These are phyloP conservation scores for Pouteria glomerata DNA, from an alignment of 148 eudicot species.

Conservation along the genomic window DNA sequence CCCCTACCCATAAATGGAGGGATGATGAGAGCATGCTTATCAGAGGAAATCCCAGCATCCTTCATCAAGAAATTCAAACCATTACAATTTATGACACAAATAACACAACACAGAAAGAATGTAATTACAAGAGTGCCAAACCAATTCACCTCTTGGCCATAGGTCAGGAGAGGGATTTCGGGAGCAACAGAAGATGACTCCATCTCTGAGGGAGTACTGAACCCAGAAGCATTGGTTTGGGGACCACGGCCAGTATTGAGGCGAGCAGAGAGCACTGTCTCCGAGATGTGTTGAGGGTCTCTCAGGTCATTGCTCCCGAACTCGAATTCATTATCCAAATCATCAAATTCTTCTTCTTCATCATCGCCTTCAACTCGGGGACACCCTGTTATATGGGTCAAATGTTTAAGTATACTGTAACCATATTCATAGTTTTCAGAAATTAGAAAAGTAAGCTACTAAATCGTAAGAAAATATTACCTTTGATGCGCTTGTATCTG, in stretches of 20 bases:
- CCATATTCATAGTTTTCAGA: no score
- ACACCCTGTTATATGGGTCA: slow-evolving; percentile 34
- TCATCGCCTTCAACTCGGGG: slow-evolving; percentile 71
- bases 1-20: slow-evolving; percentile 65
- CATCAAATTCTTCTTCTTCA: slow-evolving; percentile 68
- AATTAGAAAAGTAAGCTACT: no score
- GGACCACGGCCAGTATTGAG: slow-evolving; percentile 29
- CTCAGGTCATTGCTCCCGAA: slow-evolving; percentile 16
- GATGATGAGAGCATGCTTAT: slow-evolving; percentile 65
- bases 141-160: slow-evolving; percentile 53
- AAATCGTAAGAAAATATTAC: no score
- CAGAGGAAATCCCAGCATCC: slow-evolving; percentile 64
- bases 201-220: slow-evolving; percentile 44
- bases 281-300: slow-evolving; percentile 29
- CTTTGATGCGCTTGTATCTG: slow-evolving; percentile 62
- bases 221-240: slow-evolving; percentile 37
- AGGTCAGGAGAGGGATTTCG: slow-evolving; percentile 62
- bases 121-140: not conserved
- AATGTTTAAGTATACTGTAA: not conserved
- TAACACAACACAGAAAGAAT: not conserved
- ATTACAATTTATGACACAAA: not conserved
- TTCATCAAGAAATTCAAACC: slow-evolving; percentile 10
- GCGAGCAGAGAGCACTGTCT: slow-evolving; percentile 26
- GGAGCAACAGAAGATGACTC: slow-evolving; percentile 39
- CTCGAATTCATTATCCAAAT: slow-evolving; percentile 56